Base-by-base conservation (phyloP, 2,329 filamentous ascomycete genomes). In the Talaromyces sp. region DNA sequence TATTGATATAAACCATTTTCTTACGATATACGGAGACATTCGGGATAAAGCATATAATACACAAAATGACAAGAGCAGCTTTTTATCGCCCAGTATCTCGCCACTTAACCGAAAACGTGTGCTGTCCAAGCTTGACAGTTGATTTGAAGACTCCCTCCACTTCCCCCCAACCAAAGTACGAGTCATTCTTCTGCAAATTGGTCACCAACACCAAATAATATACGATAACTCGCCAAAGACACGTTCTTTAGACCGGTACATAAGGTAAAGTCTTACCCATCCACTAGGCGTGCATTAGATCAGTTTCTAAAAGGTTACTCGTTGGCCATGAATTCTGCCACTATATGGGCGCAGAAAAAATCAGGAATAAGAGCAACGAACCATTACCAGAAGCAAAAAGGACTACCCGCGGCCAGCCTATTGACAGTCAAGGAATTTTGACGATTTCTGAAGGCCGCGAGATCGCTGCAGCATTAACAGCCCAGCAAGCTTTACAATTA, bases 321-420 rank as follows among this genome's bases (percentile, higher is more conserved):
- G 14, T 13, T 19, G 10, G 29, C 38, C 19, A 41, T 58, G 14
- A 26, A 58, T 43, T 26, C 26, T 7, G n/a, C 32, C 17, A 43
- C 56, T 52, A 46, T 58, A 21, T 46, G 54, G 19, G 17, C 19
- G 31, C 43, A 27, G n/a, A 4, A 50, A 58, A 52, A 58, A 54
- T 31, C 13, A 58, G 14, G 14, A 32, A 17, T 58, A 55, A 24
- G 57, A 11, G 50, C 29, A 31, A 4, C 57, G 2, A 26, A 26
- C 17, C 1, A 27, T 21, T 19, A 19, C 13, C 8, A 51, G 11
- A 51, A 51, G 46, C 7, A 5, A 10, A 51, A 51, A 21, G 46
- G 27, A 24, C 46, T 7, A 51, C 14, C 7, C 11, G 26, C 2
- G 46, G 46, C 13, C 5, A 10, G 10, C 19, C 26, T 10, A 21